These are phyloP conservation scores for Fraxinus xanthoxyloides DNA, from an alignment of 305 asterid species.

Conservation along the genomic window DNA sequence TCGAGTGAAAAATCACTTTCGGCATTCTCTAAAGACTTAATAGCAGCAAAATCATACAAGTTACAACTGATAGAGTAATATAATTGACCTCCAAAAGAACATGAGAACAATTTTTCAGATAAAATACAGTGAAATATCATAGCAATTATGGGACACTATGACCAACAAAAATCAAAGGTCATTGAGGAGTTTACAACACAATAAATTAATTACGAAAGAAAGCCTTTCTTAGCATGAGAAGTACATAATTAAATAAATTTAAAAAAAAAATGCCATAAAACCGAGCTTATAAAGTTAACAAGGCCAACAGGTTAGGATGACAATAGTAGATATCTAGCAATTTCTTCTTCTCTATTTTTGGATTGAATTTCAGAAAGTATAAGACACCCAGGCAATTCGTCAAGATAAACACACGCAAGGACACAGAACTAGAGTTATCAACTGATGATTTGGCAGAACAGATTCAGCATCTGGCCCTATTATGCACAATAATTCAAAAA, in stretches of 20 bases:
- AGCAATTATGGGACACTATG: background rate
- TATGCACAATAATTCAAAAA: constrained; percentile 1
- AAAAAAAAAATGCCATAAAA: background rate
- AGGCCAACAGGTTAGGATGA: background rate
- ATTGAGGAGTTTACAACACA: background rate
- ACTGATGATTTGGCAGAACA: constrained; percentile 8
- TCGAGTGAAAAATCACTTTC: background rate
- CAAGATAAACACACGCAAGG: background rate
- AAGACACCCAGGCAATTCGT: background rate
- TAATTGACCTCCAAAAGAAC: background rate
- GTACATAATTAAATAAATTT: background rate
- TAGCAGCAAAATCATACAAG: background rate
- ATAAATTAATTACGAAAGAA: background rate
- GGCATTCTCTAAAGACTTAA: background rate
- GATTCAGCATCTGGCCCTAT: background rate
- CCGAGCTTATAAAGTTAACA: background rate
- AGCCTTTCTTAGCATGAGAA: background rate
- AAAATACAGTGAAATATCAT: background rate
- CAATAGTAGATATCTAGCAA: background rate
- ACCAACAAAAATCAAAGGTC: background rate
- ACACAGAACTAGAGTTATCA: background rate
- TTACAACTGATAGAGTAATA: background rate
- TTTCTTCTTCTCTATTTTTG: background rate
- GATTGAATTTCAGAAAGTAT: background rate
- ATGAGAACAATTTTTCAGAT: background rate